phyloP scores from a whole-genome alignment of 208 protist species.

The Tritrichomonas musculus region DNA sequence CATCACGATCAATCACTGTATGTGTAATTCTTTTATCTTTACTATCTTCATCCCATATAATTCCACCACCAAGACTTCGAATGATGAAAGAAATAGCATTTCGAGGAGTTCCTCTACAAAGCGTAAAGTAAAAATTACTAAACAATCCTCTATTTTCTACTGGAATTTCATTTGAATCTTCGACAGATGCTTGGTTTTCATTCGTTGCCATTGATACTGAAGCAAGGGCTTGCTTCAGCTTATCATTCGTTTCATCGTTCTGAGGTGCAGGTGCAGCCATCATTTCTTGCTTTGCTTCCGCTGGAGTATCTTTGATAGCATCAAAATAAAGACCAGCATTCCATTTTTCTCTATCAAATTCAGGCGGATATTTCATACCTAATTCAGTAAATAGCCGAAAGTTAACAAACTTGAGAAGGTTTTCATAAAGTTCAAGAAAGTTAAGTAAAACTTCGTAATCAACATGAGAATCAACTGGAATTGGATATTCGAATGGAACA shows the following conservation, averaged over 20 bases:
- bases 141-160: neutral
- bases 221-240: neutral
- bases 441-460: neutral
- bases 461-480: neutral
- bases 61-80: neutral
- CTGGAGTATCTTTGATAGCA: neutral
- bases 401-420: neutral
- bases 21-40: neutral
- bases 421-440: slow-evolving; percentile 16
- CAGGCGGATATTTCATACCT: slow-evolving; percentile 13
- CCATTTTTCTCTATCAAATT: neutral
- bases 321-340: neutral
- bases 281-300: neutral
- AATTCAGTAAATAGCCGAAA: neutral
- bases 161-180: neutral
- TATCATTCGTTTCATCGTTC: neutral
- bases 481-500: neutral
- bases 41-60: neutral
- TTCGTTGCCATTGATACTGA: neutral
- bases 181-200: neutral
- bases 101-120: neutral
- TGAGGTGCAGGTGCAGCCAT: neutral
- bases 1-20: neutral
- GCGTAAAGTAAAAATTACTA: neutral
- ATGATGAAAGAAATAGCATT: neutral